A percentile compares a stretch with the other conserved stretches of the same genome.
These are phyloP conservation scores for Mucor irregularis DNA, from an alignment of 371 early-diverging fungal species.

Conservation along the genomic window DNA sequence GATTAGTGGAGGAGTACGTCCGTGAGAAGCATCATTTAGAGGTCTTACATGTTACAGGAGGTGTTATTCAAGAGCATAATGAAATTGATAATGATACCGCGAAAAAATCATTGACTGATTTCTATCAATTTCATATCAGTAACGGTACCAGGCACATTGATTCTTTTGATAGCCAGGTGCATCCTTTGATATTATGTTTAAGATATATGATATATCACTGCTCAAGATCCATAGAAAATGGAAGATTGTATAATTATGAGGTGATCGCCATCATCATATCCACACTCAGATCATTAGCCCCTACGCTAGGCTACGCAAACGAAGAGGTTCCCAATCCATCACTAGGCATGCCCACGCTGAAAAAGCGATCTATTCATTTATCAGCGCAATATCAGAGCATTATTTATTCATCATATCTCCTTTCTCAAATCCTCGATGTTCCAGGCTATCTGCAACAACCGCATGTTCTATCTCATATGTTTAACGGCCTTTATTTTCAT, in stretches of 20 bases:
- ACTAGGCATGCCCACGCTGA: conserved; percentile 23
- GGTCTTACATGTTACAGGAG: background rate
- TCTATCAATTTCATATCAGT: conserved; percentile 6
- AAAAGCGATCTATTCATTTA: conserved; percentile 34
- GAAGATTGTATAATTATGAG: conserved; percentile 31
- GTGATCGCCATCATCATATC: conserved; percentile 36
- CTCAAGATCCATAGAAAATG: conserved; percentile 1
- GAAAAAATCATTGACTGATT: background rate
- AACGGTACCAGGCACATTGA: background rate
- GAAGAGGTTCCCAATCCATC: background rate
- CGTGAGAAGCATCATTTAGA: conserved; percentile 41
- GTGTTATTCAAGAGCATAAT: background rate
- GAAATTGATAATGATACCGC: background rate
- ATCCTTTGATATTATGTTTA: conserved; percentile 31
- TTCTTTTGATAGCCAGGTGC: background rate
- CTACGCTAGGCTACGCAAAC: conserved; percentile 10
- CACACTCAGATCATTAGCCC: conserved; percentile 25
- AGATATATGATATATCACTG: conserved; percentile 32
- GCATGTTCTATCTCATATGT: conserved; percentile 15
- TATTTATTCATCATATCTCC: conserved; percentile 33
- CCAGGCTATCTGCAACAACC: conserved; percentile 6
- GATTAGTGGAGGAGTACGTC: conserved; percentile 29
- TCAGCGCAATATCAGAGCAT: conserved; percentile 40
- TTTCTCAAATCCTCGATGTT: conserved; percentile 31
- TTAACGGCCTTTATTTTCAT: conserved; percentile 26